Evolutionary conservation across 148 eudicot species (phyloP), one percentile per base, ranked within the genome.

Genomic region (Nepenthes gracilis): DNA sequence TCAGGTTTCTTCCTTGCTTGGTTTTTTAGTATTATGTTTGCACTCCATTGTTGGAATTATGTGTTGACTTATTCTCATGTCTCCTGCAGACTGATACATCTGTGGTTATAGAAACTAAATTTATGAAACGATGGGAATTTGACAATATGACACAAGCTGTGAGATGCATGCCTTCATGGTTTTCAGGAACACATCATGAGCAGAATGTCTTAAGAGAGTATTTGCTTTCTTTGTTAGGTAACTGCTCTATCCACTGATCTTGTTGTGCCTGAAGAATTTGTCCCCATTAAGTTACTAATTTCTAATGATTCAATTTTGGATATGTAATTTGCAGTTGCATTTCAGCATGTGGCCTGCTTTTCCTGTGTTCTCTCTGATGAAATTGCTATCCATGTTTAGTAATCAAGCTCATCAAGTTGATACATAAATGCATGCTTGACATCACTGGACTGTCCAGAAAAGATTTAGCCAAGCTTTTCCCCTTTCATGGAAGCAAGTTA

Each of bases 101-200:
- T 62, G 72, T 93, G 67, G 96, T 95, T 60, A 52, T 86, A 55
- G 99, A 93, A 73, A 63, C 95, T 64, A 93, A 86, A 72, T 68
- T 64, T 64, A 84, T 93, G 99, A 86, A 74, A 66, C 85, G 95
- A 69, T 88, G 99, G 99, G 99, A 93, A 73, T 93, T 93, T 63
- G 96, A 88, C 74, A 86, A 87, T 74, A 72, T 88, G 60, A 68
- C 60, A 47, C 89, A 93, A 74, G 99, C 99, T 68, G 80, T 75
- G 12, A 62, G 63, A 43, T 70, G 73, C 74, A 79, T 84, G 64
- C 66, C 81, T 35, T 88, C 85, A 10, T 93, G 99, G 99, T 88
- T 88, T 73, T 72, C 85, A 23, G 96, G 99, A 76, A 88, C 88
- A 47, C 66, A 45, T 35, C 43, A 55, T 48, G 99, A 93, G 69